Percentiles rank a stretch among this genome's conserved stretches.
These are phyloP conservation scores for Avena sativa DNA, from an alignment of 176 grass and related monocot species.

Conservation along the genomic window DNA sequence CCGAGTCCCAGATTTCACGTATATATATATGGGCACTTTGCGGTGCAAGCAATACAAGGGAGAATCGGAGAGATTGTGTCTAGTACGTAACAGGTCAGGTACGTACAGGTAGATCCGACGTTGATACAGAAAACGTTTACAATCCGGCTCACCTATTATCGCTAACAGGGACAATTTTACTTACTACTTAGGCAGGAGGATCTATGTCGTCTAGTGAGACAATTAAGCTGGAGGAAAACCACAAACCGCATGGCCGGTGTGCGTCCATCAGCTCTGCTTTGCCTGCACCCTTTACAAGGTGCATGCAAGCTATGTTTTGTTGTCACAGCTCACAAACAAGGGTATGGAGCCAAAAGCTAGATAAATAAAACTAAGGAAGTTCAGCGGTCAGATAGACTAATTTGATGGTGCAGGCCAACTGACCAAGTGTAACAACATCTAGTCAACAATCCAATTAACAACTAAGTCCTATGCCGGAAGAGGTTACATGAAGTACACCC, in stretches of 20 bases:
- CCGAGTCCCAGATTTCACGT: too few relatives aligned
- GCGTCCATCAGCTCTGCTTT: slow-evolving; percentile 25
- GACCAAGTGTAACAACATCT: slow-evolving; percentile 29
- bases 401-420: neutral
- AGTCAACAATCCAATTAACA: slow-evolving; percentile 5
- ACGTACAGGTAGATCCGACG: too few relatives aligned
- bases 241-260: slow-evolving; percentile 33
- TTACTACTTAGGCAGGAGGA: slow-evolving; percentile 44
- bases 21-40: too few relatives aligned
- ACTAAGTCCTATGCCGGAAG: neutral
- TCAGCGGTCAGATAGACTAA: neutral
- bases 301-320: slow-evolving; percentile 27
- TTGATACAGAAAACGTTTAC: too few relatives aligned
- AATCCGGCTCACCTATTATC: too few relatives aligned
- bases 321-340: slow-evolving; percentile 27
- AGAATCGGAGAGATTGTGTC: too few relatives aligned
- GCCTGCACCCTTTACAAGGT: slow-evolving; percentile 11
- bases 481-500: too few relatives aligned
- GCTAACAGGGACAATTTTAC: slow-evolving; percentile 49
- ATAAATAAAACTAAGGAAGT: neutral
- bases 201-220: slow-evolving; percentile 81
- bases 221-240: slow-evolving; percentile 39
- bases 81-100: too few relatives aligned
- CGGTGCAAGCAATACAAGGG: too few relatives aligned
- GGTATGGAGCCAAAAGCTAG: slow-evolving; percentile 14